Evolutionary conservation across 495 filamentous ascomycete species (phyloP), one percentile per base, ranked within the genome.

Genomic region (Neurospora africana): DNA sequence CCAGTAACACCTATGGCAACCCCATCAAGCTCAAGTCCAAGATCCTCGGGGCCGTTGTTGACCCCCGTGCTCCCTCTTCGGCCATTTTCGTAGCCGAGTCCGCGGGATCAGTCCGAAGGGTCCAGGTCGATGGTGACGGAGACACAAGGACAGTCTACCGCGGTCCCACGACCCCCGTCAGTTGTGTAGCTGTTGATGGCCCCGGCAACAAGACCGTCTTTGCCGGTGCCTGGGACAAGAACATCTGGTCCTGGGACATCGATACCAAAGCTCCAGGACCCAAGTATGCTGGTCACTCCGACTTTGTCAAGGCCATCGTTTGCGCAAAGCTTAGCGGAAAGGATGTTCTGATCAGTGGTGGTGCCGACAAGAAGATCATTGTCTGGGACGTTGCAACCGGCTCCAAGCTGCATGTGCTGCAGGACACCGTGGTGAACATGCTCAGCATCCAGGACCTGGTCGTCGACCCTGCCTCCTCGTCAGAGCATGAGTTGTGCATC

Each of bases 191-290:
- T 36, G 83, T 97, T 38, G 89, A 90, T 37, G 84, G 88, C 1
- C 71, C 77, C 13, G 82, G 83, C 69, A 84, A 83, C 47, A 82
- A 71, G 3, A 88, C 86, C 2, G 74, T 98, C 68, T 98, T 93
- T 79, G 92, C 92, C 36, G 94, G 93, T 33, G 92, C 90, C 73
- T 99, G 95, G 95, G 94, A 99, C 83, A 97, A 96, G 80, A 84
- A 86, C 30, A 86, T 98, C 53, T 97, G 90, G 89, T 91, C 92
- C 39, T 97, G 92, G 92, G 85, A 91, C 74, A 83, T 89, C 41
- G 75, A 82, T 23, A 89, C 88, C 3, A 82, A 84, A 33, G 76
- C 84, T 15, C 84, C 81, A 0, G 82, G 81, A 13, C 83, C 81
- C 61, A 88, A 84, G 69, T 95, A 91, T 78, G 85, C 84, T 47